A percentile compares a stretch with the other conserved stretches of the same genome.
phyloP scores from a whole-genome alignment of 2,329 filamentous ascomycete species.

The Cladosporium phlei region DNA sequence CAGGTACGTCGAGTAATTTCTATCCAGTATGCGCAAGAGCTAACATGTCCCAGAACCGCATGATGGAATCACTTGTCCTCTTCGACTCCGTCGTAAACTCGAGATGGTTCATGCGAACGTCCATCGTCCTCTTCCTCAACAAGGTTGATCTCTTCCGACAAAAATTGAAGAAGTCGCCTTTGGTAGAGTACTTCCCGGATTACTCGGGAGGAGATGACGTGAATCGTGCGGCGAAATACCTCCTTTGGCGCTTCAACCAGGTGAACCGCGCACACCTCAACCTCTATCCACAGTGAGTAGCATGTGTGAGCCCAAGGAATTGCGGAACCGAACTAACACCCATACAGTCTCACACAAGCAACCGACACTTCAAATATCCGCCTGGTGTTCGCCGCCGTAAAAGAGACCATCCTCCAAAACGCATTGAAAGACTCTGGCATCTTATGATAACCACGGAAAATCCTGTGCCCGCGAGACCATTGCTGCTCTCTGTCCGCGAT shows the following conservation, averaged over 20 bases:
- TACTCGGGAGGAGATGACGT: constrained; percentile 97
- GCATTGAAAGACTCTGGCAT: constrained; percentile 97
- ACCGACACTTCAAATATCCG: constrained; percentile 98
- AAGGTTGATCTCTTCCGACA: constrained; percentile 98
- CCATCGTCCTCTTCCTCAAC: constrained; percentile 97
- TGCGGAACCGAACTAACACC: constrained; percentile 14
- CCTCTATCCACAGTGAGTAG: constrained; percentile 88
- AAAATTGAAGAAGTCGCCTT: constrained; percentile 81
- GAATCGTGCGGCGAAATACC: constrained; percentile 94
- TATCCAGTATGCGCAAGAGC: constrained; percentile 7
- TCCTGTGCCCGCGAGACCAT: neutral
- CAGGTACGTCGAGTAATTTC: constrained; percentile 59
- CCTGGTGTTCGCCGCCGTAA: constrained; percentile 94
- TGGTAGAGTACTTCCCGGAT: constrained; percentile 95
- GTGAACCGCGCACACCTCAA: constrained; percentile 95
- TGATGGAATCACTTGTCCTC: constrained; percentile 96
- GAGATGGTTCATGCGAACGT: constrained; percentile 97
- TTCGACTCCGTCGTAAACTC: constrained; percentile 99
- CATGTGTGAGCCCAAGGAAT: neutral
- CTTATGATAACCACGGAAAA: constrained; percentile 45
- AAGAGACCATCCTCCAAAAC: constrained; percentile 98
- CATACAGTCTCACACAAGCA: constrained; percentile 81
- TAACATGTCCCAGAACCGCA: constrained; percentile 68
- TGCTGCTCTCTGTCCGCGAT: too few relatives aligned
- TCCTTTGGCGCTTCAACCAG: constrained; percentile 97